Percentiles rank a stretch among this genome's conserved stretches.
These are phyloP conservation scores for Tuber aestivum DNA, from an alignment of 495 filamentous ascomycete species.

Conservation along the genomic window DNA sequence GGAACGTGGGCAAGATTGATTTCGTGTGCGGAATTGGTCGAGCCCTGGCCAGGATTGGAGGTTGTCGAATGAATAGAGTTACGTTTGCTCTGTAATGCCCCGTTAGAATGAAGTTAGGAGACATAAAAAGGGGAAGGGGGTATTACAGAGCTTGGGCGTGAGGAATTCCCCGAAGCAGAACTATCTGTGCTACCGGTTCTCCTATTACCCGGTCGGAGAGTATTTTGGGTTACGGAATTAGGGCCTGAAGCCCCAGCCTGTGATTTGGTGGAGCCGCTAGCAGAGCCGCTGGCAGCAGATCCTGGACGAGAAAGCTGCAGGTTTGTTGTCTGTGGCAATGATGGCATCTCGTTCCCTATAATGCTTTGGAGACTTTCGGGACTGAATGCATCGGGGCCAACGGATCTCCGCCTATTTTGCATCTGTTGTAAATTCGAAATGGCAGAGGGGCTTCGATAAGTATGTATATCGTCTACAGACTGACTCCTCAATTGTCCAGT, in stretches of 20 bases:
- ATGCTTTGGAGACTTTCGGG: conserved; percentile 48
- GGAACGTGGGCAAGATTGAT: conserved; percentile 59
- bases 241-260: conserved; percentile 21
- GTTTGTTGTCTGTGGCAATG: conserved; percentile 34
- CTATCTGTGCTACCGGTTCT: conserved; percentile 57
- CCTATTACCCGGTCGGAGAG: conserved; percentile 52
- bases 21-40: conserved; percentile 47
- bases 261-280: conserved; percentile 38
- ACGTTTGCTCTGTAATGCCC: conserved; percentile 38
- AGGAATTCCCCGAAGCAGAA: conserved; percentile 47
- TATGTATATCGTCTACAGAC: conserved; percentile 47
- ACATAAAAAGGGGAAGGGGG: conserved; percentile 20
- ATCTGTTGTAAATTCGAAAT: conserved; percentile 32
- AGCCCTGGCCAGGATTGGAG: conserved; percentile 18
- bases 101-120: conserved; percentile 33
- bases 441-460: conserved; percentile 37
- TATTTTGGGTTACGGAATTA: conserved; percentile 30
- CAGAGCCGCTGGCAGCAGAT: conserved; percentile 31
- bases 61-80: conserved; percentile 39
- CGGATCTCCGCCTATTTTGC: conserved; percentile 43
- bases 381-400: conserved; percentile 42
- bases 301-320: conserved; percentile 33
- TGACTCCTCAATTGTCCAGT: conserved; percentile 42
- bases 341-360: conserved; percentile 41
- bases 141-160: conserved; percentile 57